Evolutionary conservation across 2,329 filamentous ascomycete species (phyloP), one percentile per base, ranked within the genome.

Genomic region (Apiospora sp.): DNA sequence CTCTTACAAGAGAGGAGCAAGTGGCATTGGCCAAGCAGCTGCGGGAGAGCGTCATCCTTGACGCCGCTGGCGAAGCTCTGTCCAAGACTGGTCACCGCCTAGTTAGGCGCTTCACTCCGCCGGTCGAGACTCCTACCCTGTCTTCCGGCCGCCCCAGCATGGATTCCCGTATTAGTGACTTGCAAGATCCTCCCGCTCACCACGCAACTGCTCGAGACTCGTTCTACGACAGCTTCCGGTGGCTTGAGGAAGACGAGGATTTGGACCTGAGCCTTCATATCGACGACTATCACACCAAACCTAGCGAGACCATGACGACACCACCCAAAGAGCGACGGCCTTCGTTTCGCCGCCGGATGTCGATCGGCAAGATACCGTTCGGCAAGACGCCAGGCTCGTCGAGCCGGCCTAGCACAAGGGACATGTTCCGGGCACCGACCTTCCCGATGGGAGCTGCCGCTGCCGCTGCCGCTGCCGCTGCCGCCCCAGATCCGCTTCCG

Each of bases 161-260:
- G 76, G 75, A 74, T 75, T 81, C 77, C 74, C 68, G 76, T 78
- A n/a, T 12, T 16, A 70, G 68, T 58, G 48, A 70, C 34, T 24
- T 48, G 22, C 46, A 51, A 79, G 75, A 75, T 80, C 58, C 72
- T 75, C 46, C 71, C 73, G 81, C 72, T 79, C 69, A 51, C 79
- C 24, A 76, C 78, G 49, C 75, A 79, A 72, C 85, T 43, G 78
- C 88, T 76, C 82, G 88, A 48, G 86, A 89, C 69, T 88, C 88
- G 1, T 84, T 93, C 72, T 89, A 90, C 69, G 90, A 94, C 74
- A 92, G 87, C 78, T 92, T 94, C 76, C 87, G 91, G 68, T 94
- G 92, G 92, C 84, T 94, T 37, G 92, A 95, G 43, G 91, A 94
- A 72, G 91, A 93, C 71, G 88, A 92, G 24, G 89, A 93, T 70